These are phyloP conservation scores for Amaranthus cruentus DNA, from an alignment of 148 eudicot genomes.

Conservation along the genomic window DNA sequence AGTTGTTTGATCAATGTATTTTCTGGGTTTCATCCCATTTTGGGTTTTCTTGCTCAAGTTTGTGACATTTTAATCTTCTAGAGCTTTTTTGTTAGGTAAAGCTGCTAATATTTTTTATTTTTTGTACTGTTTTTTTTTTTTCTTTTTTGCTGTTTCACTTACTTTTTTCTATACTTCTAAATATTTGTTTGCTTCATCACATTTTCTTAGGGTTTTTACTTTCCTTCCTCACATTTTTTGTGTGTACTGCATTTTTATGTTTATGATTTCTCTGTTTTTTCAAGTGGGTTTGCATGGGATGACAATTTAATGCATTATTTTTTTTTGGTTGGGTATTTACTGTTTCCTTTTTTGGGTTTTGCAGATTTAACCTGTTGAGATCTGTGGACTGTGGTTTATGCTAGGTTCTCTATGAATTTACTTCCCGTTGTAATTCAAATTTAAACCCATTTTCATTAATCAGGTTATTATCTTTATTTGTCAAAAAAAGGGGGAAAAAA, in stretches of 20 bases:
- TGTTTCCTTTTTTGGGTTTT: slow-evolving; percentile 17
- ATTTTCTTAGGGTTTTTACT: neutral
- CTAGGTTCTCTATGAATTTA: slow-evolving; percentile 2
- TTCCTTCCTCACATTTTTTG: neutral
- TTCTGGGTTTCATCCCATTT: slow-evolving; percentile 12
- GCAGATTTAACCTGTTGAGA: slow-evolving; percentile 41
- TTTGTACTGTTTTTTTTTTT: neutral
- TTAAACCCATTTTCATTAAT: slow-evolving; percentile 13
- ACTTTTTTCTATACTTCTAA: neutral
- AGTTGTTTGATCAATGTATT: slow-evolving; percentile 9
- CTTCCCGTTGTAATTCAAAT: neutral
- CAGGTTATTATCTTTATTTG: neutral
- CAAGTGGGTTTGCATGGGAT: slow-evolving; percentile 3
- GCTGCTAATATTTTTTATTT: neutral
- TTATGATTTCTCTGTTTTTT: neutral
- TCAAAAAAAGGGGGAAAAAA: neutral
- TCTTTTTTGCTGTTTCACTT: slow-evolving; percentile 12
- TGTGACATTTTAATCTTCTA: slow-evolving; percentile 12
- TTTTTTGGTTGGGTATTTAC: slow-evolving; percentile 4
- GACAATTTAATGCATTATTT: neutral
- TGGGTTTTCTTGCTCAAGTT: slow-evolving; percentile 13
- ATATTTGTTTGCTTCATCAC: neutral
- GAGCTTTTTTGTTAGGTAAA: slow-evolving; percentile 9
- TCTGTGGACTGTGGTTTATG: slow-evolving; percentile 19
- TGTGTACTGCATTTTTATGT: neutral